Evolutionary conservation across 805 yeast species (phyloP), one percentile per base, ranked within the genome.

Genomic region (Ogataea methylovora): DNA sequence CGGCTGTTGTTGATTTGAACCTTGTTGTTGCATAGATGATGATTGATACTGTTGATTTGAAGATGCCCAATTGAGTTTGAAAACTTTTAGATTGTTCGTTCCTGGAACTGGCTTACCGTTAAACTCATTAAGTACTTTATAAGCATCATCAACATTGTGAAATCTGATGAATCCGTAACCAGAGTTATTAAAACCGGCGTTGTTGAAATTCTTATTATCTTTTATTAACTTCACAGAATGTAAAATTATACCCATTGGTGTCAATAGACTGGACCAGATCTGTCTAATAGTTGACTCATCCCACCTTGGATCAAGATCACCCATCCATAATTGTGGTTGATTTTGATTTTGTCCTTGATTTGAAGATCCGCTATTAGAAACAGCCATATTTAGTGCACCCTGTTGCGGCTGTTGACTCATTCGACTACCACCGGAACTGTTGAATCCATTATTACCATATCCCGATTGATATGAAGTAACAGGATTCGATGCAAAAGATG

Each of bases 131-230:
- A 85, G 51, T 2, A 94, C 94, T 29, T 67, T 67, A 2, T 76
- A 62, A 0, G 92, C 90, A 23, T 72, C 71, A 14, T 70, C 71
- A 34, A 67, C 63, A 33, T 66, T 65, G 19, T 77, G 66, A 54
- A 87, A 87, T 33, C 82, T 83, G 24, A 87, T 73, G 56, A 87
- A 87, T 54, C 95, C 84, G 57, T 86, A 88, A 16, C 86, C 87
- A 12, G 80, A 74, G 46, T 75, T 76, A 29, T 63, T 56, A 10
- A 56, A 46, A 6, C 59, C 62, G 24, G 50, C 41, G 24, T 33
- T 46, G 12, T 46, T 45, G 36, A 17, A 28, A n/a, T 58, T 38
- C 42, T 60, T 63, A 46, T 71, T 76, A 55, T 83, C 92, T 46
- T 76, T 73, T 46, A 86, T 84, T 46, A 87, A 60, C 54, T 82